A percentile compares a stretch with the other conserved stretches of the same genome.
These are phyloP conservation scores for Dioscorea zingiberensis DNA, from an alignment of 106 monocot genomes.

Conservation along the genomic window DNA sequence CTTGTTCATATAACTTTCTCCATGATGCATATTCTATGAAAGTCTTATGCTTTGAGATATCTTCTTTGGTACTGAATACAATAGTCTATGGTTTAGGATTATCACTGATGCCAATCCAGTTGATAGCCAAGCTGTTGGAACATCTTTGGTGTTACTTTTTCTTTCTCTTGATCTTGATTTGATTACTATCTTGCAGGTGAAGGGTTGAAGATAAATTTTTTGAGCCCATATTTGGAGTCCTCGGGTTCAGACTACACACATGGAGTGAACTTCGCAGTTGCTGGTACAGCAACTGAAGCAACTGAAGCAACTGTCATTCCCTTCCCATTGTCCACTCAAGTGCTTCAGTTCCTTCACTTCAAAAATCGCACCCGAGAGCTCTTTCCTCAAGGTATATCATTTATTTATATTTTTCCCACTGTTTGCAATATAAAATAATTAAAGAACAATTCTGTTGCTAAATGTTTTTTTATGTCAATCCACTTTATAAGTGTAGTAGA, in stretches of 20 bases:
- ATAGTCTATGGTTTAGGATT: too few relatives aligned
- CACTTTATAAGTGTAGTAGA: too few relatives aligned
- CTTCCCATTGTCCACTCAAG: conserved; percentile 40
- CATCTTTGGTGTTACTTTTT: background rate
- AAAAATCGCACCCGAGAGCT: conserved; percentile 54
- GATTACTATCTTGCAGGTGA: background rate
- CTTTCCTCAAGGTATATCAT: conserved; percentile 22
- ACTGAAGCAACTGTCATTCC: conserved; percentile 6
- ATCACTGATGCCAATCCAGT: too few relatives aligned
- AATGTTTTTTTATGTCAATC: too few relatives aligned
- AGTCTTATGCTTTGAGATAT: too few relatives aligned
- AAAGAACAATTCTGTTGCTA: too few relatives aligned
- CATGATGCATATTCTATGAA: too few relatives aligned
- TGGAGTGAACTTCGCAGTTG: conserved; percentile 60
- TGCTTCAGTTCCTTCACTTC: conserved; percentile 59
- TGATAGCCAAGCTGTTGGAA: background rate
- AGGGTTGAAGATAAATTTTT: background rate
- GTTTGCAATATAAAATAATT: too few relatives aligned
- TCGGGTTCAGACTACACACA: conserved; percentile 37
- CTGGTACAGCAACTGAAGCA: conserved; percentile 28
- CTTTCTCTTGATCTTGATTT: background rate
- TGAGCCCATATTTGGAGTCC: conserved; percentile 63
- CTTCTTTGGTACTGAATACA: too few relatives aligned
- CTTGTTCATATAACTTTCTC: too few relatives aligned
- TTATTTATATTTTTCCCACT: too few relatives aligned